Evolutionary conservation across 1,284 basidiomycete genomes (phyloP), one percentile per base, ranked within the genome.

Genomic region (Pascua sp.): DNA sequence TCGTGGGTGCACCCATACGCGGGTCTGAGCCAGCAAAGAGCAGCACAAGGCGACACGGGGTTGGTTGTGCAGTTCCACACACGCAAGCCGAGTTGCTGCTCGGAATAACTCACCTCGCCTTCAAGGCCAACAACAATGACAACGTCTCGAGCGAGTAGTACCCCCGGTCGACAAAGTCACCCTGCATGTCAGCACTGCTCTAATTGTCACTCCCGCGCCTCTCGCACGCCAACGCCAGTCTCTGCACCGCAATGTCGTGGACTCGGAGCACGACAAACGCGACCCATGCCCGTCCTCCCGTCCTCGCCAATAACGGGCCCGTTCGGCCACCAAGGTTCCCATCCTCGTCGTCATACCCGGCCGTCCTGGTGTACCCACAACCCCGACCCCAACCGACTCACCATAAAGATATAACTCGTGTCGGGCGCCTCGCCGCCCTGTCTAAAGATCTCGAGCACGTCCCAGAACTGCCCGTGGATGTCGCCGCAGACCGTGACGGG

Each of bases 121-220:
- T 98, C 60, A 95, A 81, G 0, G 88, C 91, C 57, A 98, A 79
- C 44, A 98, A 75, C 56, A 97, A 77, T 11, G 92, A 94, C 10
- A 98, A 87, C 0, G 94, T 98, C 78, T 98, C 94, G n/a, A 98
- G 78, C 70, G 88, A 92, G 73, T 97, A 97, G 76, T 96, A 92
- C 11, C 95, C 95, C 61, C 94, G 82, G 79, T 98, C 95, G 41
- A 98, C 94, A 78, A 98, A 98, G 77, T 98, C 94, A 53, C 94
- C 94, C 92, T 95, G 72, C 38, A 11, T 11, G 51, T 56, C 48
- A 60, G 54, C 47, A n/a, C 24, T 32, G 24, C 4, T 32, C 24
- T 7, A 32, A 32, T 7, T 32, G 24, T 32, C 24, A 32, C 24
- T 32, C 24, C n/a, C n/a, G n/a, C n/a, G n/a, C n/a, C n/a, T n/a